These are phyloP conservation scores for Lipomyces spencermartinsiae DNA, from an alignment of 805 yeast genomes.

Conservation along the genomic window DNA sequence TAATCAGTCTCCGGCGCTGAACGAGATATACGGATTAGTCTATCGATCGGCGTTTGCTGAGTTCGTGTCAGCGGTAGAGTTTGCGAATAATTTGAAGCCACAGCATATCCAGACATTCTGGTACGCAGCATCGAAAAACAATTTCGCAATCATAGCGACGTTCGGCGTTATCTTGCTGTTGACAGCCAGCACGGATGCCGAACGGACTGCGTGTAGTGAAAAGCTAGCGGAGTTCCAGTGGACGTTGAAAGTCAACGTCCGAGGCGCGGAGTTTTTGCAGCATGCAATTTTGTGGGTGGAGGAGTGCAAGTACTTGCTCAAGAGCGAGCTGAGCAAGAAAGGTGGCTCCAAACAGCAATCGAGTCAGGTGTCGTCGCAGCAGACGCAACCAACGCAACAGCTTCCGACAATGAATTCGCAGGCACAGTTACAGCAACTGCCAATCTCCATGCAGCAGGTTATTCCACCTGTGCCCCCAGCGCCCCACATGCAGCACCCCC, in stretches of 20 bases:
- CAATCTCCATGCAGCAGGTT: constrained; percentile 25
- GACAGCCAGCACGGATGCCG: constrained; percentile 34
- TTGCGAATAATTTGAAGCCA: constrained; percentile 38
- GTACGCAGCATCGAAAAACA: constrained; percentile 41
- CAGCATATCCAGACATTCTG: constrained; percentile 44
- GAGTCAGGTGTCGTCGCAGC: constrained; percentile 6
- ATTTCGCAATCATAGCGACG: constrained; percentile 40
- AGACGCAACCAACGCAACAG: constrained; percentile 7
- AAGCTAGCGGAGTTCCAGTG: constrained; percentile 42
- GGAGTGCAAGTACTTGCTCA: constrained; percentile 39
- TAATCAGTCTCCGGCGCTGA: constrained; percentile 22
- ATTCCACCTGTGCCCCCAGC: constrained; percentile 26
- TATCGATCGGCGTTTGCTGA: constrained; percentile 40
- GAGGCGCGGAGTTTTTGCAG: constrained; percentile 42
- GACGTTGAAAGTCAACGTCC: constrained; percentile 40
- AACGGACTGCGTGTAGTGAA: constrained; percentile 33
- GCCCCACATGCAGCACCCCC: constrained; percentile 24
- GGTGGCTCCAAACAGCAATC: constrained; percentile 7
- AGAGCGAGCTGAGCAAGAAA: constrained; percentile 30
- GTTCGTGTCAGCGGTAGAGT: constrained; percentile 41
- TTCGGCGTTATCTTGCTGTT: constrained; percentile 40
- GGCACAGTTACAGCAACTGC: constrained; percentile 17
- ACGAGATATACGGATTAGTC: constrained; percentile 38
- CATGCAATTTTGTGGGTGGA: constrained; percentile 42
- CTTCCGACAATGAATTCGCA: constrained; percentile 3